These are phyloP conservation scores for Solanum chilense DNA, from an alignment of 257 asterid genomes.

Conservation along the genomic window DNA sequence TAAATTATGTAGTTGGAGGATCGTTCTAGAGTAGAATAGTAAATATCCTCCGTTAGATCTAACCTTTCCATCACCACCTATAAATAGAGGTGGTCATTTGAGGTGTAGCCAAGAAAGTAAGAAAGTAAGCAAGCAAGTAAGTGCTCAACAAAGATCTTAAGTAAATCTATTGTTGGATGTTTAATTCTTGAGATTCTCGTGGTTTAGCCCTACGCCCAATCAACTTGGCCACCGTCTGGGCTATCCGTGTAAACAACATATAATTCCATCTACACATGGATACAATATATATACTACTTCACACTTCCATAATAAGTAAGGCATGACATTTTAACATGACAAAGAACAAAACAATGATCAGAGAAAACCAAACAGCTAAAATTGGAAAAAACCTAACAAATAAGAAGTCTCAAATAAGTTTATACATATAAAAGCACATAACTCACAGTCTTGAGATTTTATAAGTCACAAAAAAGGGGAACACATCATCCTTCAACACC, in stretches of 20 bases:
- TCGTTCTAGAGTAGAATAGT: neutral
- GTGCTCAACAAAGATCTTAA: neutral
- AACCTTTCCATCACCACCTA: neutral
- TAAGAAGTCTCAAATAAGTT: neutral
- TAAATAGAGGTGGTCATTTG: too few relatives aligned
- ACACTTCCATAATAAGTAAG: neutral
- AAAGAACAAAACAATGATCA: neutral
- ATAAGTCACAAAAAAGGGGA: neutral
- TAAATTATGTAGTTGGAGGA: neutral
- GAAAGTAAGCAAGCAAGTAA: too few relatives aligned
- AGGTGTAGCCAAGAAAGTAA: too few relatives aligned
- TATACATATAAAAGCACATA: neutral
- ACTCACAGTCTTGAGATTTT: neutral
- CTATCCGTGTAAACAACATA: neutral
- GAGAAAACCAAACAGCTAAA: neutral
- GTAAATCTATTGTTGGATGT: neutral
- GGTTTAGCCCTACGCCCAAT: neutral
- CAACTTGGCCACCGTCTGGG: neutral
- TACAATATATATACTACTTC: neutral
- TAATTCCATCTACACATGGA: neutral
- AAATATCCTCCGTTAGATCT: too few relatives aligned
- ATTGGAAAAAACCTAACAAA: neutral
- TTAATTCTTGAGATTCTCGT: neutral
- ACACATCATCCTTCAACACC: neutral
- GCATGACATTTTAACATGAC: neutral